A percentile compares a stretch with the other conserved stretches of the same genome.
phyloP scores from a whole-genome alignment of 768 basidiomycete genomes.

The Lactarius pseudohatsudake region DNA sequence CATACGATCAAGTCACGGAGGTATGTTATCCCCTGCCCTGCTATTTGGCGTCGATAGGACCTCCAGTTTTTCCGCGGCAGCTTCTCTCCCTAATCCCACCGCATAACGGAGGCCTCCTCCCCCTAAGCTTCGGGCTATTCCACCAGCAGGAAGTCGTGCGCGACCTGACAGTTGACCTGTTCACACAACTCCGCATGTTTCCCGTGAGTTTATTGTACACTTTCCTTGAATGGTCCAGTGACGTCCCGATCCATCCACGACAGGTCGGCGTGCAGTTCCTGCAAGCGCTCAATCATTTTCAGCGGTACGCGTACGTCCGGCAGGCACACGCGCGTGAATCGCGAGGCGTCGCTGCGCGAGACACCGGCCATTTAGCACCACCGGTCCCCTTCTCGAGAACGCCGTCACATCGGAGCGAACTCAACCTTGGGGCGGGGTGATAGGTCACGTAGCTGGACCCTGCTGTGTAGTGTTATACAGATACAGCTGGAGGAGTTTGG shows the following conservation, averaged over 20 bases:
- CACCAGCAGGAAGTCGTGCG: conserved; percentile 79
- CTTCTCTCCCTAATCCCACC: conserved; percentile 76
- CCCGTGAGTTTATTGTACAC: conserved; percentile 52
- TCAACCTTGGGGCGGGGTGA: conserved; percentile 19
- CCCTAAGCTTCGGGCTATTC: conserved; percentile 87
- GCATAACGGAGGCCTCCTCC: conserved; percentile 78
- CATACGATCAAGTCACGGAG: conserved; percentile 89
- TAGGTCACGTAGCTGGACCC: background rate
- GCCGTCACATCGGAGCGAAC: conserved; percentile 17
- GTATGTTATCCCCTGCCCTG: conserved; percentile 42
- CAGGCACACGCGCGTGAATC: conserved; percentile 69
- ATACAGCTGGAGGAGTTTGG: background rate
- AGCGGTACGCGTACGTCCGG: conserved; percentile 83
- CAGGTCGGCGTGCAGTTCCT: conserved; percentile 81
- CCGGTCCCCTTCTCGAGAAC: conserved; percentile 24
- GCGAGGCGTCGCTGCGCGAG: conserved; percentile 17
- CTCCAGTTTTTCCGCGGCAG: conserved; percentile 42
- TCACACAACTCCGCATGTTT: conserved; percentile 74
- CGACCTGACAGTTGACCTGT: conserved; percentile 77
- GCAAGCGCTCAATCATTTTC: conserved; percentile 82
- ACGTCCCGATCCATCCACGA: background rate
- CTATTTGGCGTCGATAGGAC: background rate
- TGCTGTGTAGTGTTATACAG: background rate
- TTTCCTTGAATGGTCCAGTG: conserved; percentile 9
- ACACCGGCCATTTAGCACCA: conserved; percentile 19